These are phyloP conservation scores for Candida namnaoensis DNA, from an alignment of 805 yeast genomes.

Conservation along the genomic window DNA sequence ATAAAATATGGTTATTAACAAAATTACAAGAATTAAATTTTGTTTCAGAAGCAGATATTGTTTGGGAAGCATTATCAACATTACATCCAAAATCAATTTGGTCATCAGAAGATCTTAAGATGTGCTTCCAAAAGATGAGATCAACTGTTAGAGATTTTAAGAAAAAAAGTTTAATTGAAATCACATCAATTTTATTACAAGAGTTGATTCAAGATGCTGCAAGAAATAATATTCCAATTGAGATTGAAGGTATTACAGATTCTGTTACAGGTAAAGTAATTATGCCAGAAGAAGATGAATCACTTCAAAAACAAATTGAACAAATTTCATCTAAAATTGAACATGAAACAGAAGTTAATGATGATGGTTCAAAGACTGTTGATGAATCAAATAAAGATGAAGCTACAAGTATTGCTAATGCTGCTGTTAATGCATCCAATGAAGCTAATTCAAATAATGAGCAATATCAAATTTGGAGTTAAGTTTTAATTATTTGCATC, in stretches of 20 bases:
- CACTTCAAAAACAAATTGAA: too few relatives aligned
- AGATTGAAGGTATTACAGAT: conserved; percentile 12
- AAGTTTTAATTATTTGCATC: neutral
- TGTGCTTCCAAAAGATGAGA: conserved; percentile 55
- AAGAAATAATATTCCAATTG: conserved; percentile 9
- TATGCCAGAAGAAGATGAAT: too few relatives aligned
- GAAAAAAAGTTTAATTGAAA: conserved; percentile 27
- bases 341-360: too few relatives aligned
- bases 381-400: neutral
- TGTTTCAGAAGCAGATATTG: conserved; percentile 32
- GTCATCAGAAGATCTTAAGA: conserved; percentile 53
- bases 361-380: neutral
- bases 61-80: conserved; percentile 48
- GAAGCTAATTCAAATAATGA: neutral
- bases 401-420: conserved; percentile 7
- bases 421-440: conserved; percentile 9
- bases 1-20: conserved; percentile 40
- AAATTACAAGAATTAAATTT: conserved; percentile 35
- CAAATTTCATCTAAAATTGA: too few relatives aligned
- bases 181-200: conserved; percentile 18
- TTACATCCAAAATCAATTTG: conserved; percentile 36
- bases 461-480: neutral
- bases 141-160: conserved; percentile 38
- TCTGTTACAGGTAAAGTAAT: neutral
- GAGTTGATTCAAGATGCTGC: conserved; percentile 11